Conservation (phyloP, 208 protist genomes). For the Leishmania tropica region DNA sequence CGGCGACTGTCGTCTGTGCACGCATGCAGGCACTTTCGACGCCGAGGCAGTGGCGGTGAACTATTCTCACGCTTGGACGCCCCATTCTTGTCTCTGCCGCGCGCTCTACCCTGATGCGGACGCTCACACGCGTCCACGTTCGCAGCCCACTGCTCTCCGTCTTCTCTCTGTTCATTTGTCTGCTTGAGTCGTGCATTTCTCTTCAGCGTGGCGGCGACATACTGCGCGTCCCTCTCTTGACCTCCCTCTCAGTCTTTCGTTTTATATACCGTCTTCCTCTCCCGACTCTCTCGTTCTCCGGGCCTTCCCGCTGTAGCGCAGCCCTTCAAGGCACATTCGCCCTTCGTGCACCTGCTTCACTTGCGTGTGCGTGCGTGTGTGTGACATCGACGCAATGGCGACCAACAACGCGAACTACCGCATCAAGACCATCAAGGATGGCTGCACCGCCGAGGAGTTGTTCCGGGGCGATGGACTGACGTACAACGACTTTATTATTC, state of each 20-base stretch:
- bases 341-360: not conserved
- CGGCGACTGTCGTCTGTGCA: not conserved
- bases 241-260: conserved; percentile 13
- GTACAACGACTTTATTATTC: conserved; percentile 95
- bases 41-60: not conserved
- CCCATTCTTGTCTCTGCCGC: not conserved
- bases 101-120: not conserved
- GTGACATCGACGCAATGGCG: conserved; percentile 20
- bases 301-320: not conserved
- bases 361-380: not conserved
- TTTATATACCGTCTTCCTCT: conserved; percentile 5
- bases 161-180: conserved; percentile 16
- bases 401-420: conserved; percentile 54
- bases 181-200: not conserved
- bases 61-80: not conserved
- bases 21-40: not conserved
- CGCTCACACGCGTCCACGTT: conserved; percentile 6
- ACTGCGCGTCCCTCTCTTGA: conserved; percentile 1
- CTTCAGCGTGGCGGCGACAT: conserved; percentile 2
- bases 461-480: conserved; percentile 88
- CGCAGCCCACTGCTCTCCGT: conserved; percentile 4
- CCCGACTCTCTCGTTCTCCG: not conserved
- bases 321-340: not conserved
- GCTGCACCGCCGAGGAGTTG: conserved; percentile 82
- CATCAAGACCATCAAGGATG: conserved; percentile 84